phyloP scores from a whole-genome alignment of 179 eudicot genomes.

The Heliamphora pulchella region DNA sequence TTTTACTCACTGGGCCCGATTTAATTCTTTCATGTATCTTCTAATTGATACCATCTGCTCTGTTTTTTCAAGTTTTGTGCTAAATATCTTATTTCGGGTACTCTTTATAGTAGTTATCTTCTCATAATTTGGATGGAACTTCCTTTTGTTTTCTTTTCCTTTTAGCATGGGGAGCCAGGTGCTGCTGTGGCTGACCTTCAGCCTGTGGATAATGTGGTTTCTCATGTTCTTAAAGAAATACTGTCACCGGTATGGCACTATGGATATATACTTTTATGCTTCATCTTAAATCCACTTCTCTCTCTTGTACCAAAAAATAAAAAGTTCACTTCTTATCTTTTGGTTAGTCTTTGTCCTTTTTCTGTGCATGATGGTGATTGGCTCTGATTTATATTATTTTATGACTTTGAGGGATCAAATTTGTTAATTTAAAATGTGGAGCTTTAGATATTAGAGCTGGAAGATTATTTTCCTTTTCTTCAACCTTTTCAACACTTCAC shows the following conservation, averaged over 20 bases:
- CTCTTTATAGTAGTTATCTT: not conserved
- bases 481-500: not conserved
- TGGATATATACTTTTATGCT: slow-evolving; percentile 10
- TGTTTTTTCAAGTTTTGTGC: not conserved
- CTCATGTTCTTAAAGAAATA: slow-evolving; percentile 80
- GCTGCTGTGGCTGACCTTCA: slow-evolving; percentile 91
- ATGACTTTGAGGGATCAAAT: not conserved
- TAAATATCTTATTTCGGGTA: not conserved
- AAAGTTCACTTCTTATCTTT: no score
- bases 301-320: no score
- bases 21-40: not conserved
- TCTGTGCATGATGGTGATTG: not conserved
- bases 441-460: no score
- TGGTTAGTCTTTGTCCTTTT: no score
- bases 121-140: not conserved
- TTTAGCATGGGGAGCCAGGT: slow-evolving; percentile 98
- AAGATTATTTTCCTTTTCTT: not conserved
- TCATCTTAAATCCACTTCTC: not conserved
- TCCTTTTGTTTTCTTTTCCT: slow-evolving; percentile 5
- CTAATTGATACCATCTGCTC: not conserved
- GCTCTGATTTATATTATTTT: not conserved
- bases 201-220: slow-evolving; percentile 76
- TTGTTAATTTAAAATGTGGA: no score
- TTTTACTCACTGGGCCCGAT: not conserved
- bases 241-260: slow-evolving; percentile 58